phyloP scores from a whole-genome alignment of 306 rosid species.

The Prunus padus region DNA sequence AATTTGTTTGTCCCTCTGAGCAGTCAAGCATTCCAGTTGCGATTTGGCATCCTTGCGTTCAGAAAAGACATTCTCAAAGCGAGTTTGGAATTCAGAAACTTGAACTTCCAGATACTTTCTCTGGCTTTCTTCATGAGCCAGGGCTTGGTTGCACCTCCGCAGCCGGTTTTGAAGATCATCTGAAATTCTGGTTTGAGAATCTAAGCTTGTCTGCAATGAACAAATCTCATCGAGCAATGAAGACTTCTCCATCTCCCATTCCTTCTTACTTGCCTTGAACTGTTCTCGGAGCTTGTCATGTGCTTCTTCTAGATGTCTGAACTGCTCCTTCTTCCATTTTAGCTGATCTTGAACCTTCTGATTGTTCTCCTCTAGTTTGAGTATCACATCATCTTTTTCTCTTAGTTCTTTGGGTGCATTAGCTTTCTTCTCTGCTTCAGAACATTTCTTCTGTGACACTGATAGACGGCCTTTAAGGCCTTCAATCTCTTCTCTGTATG shows the following conservation, averaged over 20 bases:
- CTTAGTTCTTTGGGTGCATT: constrained; percentile 43
- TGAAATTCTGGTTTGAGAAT: constrained; percentile 56
- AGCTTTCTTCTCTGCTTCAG: constrained; percentile 34
- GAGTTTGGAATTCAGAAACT: constrained; percentile 49
- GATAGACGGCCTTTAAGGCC: constrained; percentile 49
- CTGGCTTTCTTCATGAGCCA: constrained; percentile 69
- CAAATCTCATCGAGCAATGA: constrained; percentile 59
- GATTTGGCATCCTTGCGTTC: constrained; percentile 45
- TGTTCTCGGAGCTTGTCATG: constrained; percentile 45
- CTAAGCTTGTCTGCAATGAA: constrained; percentile 56
- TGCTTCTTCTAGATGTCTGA: constrained; percentile 71
- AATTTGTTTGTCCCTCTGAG: constrained; percentile 52
- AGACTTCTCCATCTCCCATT: constrained; percentile 61
- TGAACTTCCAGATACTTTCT: constrained; percentile 63
- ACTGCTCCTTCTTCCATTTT: constrained; percentile 86
- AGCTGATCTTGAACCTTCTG: constrained; percentile 61
- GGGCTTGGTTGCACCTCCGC: constrained; percentile 58
- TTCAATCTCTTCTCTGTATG: constrained; percentile 50
- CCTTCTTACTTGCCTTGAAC: constrained; percentile 52
- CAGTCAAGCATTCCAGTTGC: constrained; percentile 42
- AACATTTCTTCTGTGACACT: constrained; percentile 46
- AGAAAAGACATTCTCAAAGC: constrained; percentile 31
- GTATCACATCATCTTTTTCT: constrained; percentile 46
- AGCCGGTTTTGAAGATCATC: constrained; percentile 56
- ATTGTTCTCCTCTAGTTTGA: constrained; percentile 49